phyloP scores from a whole-genome alignment of 2,329 filamentous ascomycete species.

The Aspergillus uvarum region DNA sequence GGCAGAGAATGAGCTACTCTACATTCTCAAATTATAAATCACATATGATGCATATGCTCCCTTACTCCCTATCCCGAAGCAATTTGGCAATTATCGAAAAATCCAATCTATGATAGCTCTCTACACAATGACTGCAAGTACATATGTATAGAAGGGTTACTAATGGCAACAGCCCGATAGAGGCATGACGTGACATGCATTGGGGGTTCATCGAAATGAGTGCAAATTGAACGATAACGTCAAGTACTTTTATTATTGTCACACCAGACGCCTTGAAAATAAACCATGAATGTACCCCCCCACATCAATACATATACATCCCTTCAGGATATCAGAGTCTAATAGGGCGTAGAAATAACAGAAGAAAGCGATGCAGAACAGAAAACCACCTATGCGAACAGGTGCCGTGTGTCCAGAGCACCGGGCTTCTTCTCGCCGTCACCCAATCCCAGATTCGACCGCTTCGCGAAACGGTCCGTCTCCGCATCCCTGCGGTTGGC shows the following conservation, averaged over 20 bases:
- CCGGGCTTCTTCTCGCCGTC: slow-evolving; percentile 60
- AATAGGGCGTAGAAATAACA: slow-evolving; percentile 22
- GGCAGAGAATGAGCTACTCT: neutral
- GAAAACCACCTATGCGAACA: slow-evolving; percentile 60
- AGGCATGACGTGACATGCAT: too few relatives aligned
- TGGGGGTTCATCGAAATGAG: neutral
- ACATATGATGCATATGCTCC: neutral
- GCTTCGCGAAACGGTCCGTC: slow-evolving; percentile 71
- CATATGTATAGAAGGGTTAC: too few relatives aligned
- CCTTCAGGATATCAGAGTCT: slow-evolving; percentile 35
- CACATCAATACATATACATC: slow-evolving; percentile 38
- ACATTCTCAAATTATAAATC: neutral
- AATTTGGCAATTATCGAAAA: too few relatives aligned
- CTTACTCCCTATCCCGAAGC: too few relatives aligned
- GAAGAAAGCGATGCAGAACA: slow-evolving; percentile 19
- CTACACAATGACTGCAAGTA: too few relatives aligned
- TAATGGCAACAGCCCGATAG: too few relatives aligned
- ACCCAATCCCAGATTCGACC: slow-evolving; percentile 73
- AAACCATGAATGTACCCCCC: slow-evolving; percentile 31
- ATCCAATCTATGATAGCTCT: too few relatives aligned
- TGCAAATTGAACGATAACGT: slow-evolving; percentile 1
- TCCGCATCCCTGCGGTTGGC: slow-evolving; percentile 72
- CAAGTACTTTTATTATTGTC: slow-evolving; percentile 22
- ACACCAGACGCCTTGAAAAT: slow-evolving; percentile 35
- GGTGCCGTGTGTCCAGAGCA: slow-evolving; percentile 71